phyloP scores from a whole-genome alignment of 495 filamentous ascomycete genomes.

The Trichocladium uniseriatum region DNA sequence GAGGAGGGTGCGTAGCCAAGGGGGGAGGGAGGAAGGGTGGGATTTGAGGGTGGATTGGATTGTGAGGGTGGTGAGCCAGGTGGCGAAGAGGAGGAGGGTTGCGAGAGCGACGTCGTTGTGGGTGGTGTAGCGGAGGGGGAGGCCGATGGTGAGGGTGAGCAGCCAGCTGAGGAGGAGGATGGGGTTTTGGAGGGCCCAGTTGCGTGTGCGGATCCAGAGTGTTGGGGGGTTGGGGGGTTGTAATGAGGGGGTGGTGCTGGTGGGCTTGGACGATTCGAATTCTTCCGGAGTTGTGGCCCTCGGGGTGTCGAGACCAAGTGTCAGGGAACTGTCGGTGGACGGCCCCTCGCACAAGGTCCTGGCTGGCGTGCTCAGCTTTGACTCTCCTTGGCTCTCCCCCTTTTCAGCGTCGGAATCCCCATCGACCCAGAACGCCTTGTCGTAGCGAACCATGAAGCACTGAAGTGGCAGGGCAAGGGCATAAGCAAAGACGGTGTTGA shows the following conservation, averaged over 20 bases:
- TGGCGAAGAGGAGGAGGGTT: conserved; percentile 27
- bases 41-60: conserved; percentile 29
- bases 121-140: conserved; percentile 21
- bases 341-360: conserved; percentile 8
- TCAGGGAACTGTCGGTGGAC: conserved; percentile 5
- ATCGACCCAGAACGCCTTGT: conserved; percentile 1
- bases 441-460: conserved; percentile 20
- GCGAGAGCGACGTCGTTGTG: conserved; percentile 26
- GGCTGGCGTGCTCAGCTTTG: neutral
- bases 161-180: conserved; percentile 23
- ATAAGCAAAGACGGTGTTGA: conserved; percentile 22
- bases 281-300: neutral
- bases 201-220: neutral
- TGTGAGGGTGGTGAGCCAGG: conserved; percentile 34
- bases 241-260: neutral
- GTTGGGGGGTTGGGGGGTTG: neutral
- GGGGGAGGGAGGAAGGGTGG: conserved; percentile 4
- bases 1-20: conserved; percentile 21
- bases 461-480: conserved; percentile 17
- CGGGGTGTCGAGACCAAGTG: neutral
- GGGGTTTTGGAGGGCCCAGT: conserved; percentile 13
- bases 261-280: neutral
- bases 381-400: neutral
- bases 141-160: conserved; percentile 16
- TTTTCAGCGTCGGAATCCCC: conserved; percentile 1